Base-by-base conservation (phyloP, 1,284 basidiomycete genomes). In the Ustilago xerochloae region DNA sequence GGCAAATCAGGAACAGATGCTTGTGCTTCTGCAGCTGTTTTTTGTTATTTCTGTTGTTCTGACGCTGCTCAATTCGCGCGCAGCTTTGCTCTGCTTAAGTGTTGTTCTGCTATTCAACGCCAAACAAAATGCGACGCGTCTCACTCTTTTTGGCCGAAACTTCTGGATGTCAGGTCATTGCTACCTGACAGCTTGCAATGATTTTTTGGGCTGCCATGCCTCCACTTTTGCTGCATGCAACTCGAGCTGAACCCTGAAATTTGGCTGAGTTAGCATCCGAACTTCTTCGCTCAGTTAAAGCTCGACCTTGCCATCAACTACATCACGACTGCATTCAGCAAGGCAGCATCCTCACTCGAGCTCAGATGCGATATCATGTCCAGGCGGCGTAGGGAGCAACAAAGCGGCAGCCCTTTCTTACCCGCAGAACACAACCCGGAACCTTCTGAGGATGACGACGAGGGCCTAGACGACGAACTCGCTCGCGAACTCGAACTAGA, bases 401-500 rank as follows among this genome's bases (percentile, higher is more conserved):
- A 26, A 43, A 43, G 20, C 12, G 24, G 15, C 41, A 43, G 22
- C 41, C 41, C 41, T 43, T n/a, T n/a, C n/a, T n/a, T n/a, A n/a
- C 22, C 41, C 16, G 41, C 41, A 38, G 50, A 41, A 7, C 13
- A 52, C n/a, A 28, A 52, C 5, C 16, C 29, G 4, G 26, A 39
- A n/a, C 26, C 16, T 13, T 4, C n/a, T 9, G 50, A 52, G 4
- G 22, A 18, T 10, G 15, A 33, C 1, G 9, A 28, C 1, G 4
- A 10, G 20, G 38, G 18, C 3, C 4, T 51, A n/a, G 41, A 63
- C n/a, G 56, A 56, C 16, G 48, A 63, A 24, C 39, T 72, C 15
- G 63, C 56, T 2, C 59, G 51, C 26, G 59, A 72, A 36, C 52
- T 72, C 2, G 69, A 72, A 24, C 41, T 51, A 18, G 69, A 72